These are phyloP conservation scores for Tolypocladium tropicale DNA, from an alignment of 2,329 filamentous ascomycete species.

Conservation along the genomic window DNA sequence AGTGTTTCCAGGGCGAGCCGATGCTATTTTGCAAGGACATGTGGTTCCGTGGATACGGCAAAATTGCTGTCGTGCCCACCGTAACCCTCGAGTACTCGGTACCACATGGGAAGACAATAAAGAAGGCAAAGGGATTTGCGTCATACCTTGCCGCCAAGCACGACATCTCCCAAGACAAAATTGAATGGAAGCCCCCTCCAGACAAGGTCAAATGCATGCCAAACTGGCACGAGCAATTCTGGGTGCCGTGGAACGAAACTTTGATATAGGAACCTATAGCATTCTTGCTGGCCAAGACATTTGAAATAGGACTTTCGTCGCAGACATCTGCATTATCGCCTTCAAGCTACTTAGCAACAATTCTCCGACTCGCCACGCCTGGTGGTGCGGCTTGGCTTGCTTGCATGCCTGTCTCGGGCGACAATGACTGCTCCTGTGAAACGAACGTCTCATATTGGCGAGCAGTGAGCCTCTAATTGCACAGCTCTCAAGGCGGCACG, in stretches of 20 bases:
- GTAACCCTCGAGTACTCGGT: conserved; percentile 46
- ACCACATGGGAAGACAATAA: conserved; percentile 32
- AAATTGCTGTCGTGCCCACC: conserved; percentile 44
- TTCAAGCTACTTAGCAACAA: neutral
- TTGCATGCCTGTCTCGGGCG: no score
- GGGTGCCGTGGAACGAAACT: conserved; percentile 24
- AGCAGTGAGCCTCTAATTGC: neutral
- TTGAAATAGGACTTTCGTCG: neutral
- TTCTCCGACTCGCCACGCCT: neutral
- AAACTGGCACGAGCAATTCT: conserved; percentile 27
- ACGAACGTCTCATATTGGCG: neutral
- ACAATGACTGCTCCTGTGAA: no score
- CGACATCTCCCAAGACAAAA: conserved; percentile 10
- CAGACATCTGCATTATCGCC: no score
- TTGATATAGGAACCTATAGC: neutral
- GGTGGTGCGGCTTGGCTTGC: neutral
- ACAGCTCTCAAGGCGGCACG: neutral
- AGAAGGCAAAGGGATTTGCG: conserved; percentile 38
- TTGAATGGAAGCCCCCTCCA: conserved; percentile 37
- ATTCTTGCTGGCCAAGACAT: neutral
- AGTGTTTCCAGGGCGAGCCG: conserved; percentile 46
- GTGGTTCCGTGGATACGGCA: conserved; percentile 37
- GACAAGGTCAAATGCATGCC: conserved; percentile 37
- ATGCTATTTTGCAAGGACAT: conserved; percentile 47
- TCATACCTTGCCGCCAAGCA: conserved; percentile 17